Percentiles rank a stretch among this genome's conserved stretches.
phyloP scores from a whole-genome alignment of 176 grass and related monocot species.

The Carex cristatella region DNA sequence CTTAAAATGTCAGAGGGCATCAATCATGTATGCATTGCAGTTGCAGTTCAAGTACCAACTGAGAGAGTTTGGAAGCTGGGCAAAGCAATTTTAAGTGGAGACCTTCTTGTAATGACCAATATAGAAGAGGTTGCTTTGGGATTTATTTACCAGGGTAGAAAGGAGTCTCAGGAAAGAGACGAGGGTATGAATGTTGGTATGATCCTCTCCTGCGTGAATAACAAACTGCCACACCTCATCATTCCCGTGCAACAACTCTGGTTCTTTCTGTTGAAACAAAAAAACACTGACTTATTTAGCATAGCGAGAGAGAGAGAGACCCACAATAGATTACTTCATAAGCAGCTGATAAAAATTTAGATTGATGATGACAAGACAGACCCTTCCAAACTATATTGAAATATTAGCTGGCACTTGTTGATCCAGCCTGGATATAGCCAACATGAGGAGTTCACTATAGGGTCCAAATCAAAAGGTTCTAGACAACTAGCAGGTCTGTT shows the following conservation, averaged over 20 bases:
- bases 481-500: background rate
- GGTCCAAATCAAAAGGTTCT: background rate
- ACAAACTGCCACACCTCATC: constrained; percentile 89
- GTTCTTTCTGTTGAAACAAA: constrained; percentile 73
- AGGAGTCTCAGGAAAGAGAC: constrained; percentile 90
- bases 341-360: background rate
- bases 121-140: background rate
- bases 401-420: background rate
- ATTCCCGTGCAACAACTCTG: constrained; percentile 81
- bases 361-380: background rate
- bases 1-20: background rate
- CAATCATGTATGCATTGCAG: background rate
- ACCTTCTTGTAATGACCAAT: background rate
- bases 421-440: background rate
- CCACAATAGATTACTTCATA: background rate
- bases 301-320: background rate
- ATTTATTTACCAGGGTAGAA: constrained; percentile 66
- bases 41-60: background rate
- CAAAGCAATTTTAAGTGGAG: background rate
- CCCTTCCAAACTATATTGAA: background rate
- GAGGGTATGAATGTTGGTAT: constrained; percentile 81
- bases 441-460: background rate
- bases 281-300: background rate
- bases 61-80: background rate
- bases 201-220: constrained; percentile 82